A percentile compares a stretch with the other conserved stretches of the same genome.
These are phyloP conservation scores for Knufia fluminis DNA, from an alignment of 2,329 filamentous ascomycete genomes.

Conservation along the genomic window DNA sequence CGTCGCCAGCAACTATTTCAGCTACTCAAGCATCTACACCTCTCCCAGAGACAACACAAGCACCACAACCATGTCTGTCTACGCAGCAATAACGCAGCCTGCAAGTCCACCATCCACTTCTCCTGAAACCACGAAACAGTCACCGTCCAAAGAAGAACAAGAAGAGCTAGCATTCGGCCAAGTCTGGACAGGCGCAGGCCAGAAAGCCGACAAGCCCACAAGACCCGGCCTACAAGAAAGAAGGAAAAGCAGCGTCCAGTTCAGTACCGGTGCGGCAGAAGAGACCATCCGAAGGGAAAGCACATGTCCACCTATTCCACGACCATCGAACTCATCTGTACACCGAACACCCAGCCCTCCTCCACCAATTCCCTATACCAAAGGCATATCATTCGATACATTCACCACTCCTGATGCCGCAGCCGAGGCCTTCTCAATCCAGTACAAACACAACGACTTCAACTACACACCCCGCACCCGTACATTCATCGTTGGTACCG, in stretches of 20 bases:
- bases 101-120: not conserved
- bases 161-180: slow-evolving; percentile 20
- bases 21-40: not conserved
- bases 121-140: not conserved
- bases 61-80: not conserved
- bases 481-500: slow-evolving; percentile 83
- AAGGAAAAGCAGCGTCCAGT: slow-evolving; percentile 22
- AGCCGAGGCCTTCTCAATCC: slow-evolving; percentile 70
- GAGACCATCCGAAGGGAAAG: slow-evolving; percentile 22
- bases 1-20: not conserved
- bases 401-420: slow-evolving; percentile 58
- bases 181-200: slow-evolving; percentile 19
- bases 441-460: slow-evolving; percentile 79
- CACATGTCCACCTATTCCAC: slow-evolving; percentile 12
- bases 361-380: slow-evolving; percentile 50
- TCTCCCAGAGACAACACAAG: not conserved
- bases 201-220: not conserved
- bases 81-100: not conserved
- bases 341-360: slow-evolving; percentile 30
- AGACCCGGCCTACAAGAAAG: slow-evolving; percentile 12
- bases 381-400: slow-evolving; percentile 65
- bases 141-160: slow-evolving; percentile 12
- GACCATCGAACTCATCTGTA: slow-evolving; percentile 12
- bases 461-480: slow-evolving; percentile 69
- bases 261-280: slow-evolving; percentile 22